These are phyloP conservation scores for Pleurotus cornucopiae DNA, from an alignment of 768 basidiomycete genomes.

Conservation along the genomic window DNA sequence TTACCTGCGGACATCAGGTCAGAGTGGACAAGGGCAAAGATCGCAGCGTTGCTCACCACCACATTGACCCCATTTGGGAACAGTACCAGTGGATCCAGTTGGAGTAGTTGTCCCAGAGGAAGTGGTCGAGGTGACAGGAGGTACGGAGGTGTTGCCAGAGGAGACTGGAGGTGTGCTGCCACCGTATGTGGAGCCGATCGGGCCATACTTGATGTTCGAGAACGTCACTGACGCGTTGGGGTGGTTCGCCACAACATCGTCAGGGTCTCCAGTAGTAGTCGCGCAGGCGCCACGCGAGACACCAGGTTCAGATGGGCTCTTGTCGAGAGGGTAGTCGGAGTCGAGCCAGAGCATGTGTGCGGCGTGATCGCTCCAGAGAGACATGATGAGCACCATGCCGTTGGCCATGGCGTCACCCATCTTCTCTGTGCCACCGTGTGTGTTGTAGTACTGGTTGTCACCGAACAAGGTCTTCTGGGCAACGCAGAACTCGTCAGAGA, in stretches of 20 bases:
- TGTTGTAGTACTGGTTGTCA: slow-evolving; percentile 15
- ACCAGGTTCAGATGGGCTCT: slow-evolving; percentile 32
- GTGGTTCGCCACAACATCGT: slow-evolving; percentile 33
- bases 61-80: slow-evolving; percentile 31
- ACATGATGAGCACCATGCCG: slow-evolving; percentile 34
- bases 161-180: slow-evolving; percentile 10
- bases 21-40: background rate
- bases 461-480: slow-evolving; percentile 29
- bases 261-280: slow-evolving; percentile 40
- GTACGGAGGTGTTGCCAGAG: background rate
- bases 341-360: slow-evolving; percentile 58
- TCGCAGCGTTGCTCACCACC: slow-evolving; percentile 15
- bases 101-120: slow-evolving; percentile 16
- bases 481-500: slow-evolving; percentile 33
- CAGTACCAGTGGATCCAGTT: slow-evolving; percentile 15
- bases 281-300: slow-evolving; percentile 47
- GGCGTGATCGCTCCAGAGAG: slow-evolving; percentile 50
- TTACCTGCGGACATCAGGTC: background rate
- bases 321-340: slow-evolving; percentile 37
- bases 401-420: slow-evolving; percentile 25
- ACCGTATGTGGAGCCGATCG: slow-evolving; percentile 41
- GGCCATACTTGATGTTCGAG: slow-evolving; percentile 53
- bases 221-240: slow-evolving; percentile 40
- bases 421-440: slow-evolving; percentile 21
- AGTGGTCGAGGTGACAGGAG: slow-evolving; percentile 7